A percentile compares a stretch with the other conserved stretches of the same genome.
Conservation (phyloP, 2,329 filamentous ascomycete genomes). For the Madurella mycetomatis region DNA sequence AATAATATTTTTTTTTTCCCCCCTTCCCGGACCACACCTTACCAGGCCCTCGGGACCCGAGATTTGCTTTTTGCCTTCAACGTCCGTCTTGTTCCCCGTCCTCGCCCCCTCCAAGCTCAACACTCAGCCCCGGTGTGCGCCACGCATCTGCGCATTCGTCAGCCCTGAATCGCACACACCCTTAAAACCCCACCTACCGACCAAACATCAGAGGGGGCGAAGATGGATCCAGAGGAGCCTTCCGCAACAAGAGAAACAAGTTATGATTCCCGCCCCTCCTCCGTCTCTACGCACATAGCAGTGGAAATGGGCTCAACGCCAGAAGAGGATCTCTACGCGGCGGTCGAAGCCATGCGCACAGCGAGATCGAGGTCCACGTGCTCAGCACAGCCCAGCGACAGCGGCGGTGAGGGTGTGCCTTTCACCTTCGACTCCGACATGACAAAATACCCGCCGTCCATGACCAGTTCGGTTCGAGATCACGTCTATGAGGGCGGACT, state of each 20-base stretch:
- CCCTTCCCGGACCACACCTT: conserved; percentile 10
- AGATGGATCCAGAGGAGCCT: not conserved
- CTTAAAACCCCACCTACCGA: not conserved
- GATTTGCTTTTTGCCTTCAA: not conserved
- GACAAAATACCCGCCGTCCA: conserved; percentile 28
- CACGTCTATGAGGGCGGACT: conserved; percentile 33
- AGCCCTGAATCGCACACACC: not conserved
- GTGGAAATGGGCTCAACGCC: conserved; percentile 6
- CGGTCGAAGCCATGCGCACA: conserved; percentile 4
- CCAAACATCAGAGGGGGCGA: not conserved
- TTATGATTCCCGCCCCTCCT: conserved; percentile 9
- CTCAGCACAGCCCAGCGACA: not conserved
- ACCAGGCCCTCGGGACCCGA: conserved; percentile 18
- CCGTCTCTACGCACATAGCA: conserved; percentile 15
- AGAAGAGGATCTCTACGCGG: conserved; percentile 21
- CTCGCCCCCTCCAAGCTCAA: not conserved
- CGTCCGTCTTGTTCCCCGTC: not conserved
- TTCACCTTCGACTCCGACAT: conserved; percentile 21
- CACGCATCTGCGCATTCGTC: not conserved
- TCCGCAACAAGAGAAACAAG: not conserved
- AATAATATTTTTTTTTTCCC: conserved; percentile 1
- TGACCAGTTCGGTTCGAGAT: conserved; percentile 27
- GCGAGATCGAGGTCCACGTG: not conserved
- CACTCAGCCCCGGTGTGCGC: not conserved
- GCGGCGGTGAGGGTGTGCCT: not conserved